Evolutionary conservation across 1,284 basidiomycete genomes (phyloP).

Genomic region (Tylopilus sp.): DNA sequence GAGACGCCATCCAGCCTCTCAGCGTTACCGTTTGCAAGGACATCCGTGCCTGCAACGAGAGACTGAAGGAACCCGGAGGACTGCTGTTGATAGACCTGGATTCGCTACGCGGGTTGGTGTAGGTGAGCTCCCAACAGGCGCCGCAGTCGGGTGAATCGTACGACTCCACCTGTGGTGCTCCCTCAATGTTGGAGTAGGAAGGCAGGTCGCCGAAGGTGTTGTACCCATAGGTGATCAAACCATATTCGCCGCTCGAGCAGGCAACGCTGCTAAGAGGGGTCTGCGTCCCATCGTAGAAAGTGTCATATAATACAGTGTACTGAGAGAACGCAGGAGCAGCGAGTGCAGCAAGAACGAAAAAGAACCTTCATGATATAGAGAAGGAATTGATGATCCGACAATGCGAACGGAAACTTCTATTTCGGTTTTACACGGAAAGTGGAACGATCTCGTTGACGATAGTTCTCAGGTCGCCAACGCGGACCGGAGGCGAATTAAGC

Average conservation of each 20-base stretch:
- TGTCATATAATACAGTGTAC: slow-evolving; percentile 17
- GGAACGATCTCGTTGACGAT: neutral
- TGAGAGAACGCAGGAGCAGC: slow-evolving; percentile 2
- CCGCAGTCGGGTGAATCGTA: slow-evolving; percentile 24
- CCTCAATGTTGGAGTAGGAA: slow-evolving; percentile 49
- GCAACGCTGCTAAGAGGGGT: slow-evolving; percentile 38
- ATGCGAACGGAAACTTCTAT: neutral
- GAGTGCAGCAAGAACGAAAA: neutral
- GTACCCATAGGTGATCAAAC: slow-evolving; percentile 40
- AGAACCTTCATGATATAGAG: slow-evolving; percentile 16
- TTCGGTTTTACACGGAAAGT: neutral
- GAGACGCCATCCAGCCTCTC: neutral
- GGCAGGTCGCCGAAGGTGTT: slow-evolving; percentile 45
- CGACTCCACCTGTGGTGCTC: slow-evolving; percentile 34
- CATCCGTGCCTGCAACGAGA: neutral
- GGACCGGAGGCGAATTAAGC: too few species aligned
- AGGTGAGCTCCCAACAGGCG: slow-evolving; percentile 31
- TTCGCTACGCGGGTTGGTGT: slow-evolving; percentile 18
- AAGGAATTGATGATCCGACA: neutral
- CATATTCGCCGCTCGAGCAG: slow-evolving; percentile 45
- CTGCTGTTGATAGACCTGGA: slow-evolving; percentile 7
- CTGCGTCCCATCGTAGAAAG: slow-evolving; percentile 37
- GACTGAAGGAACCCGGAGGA: neutral
- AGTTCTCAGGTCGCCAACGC: too few species aligned
- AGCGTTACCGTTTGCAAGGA: neutral